Percentiles rank a stretch among this genome's conserved stretches.
Evolutionary conservation across 2,329 filamentous ascomycete species (phyloP).

Genomic region (Pseudogymnoascus sp.): DNA sequence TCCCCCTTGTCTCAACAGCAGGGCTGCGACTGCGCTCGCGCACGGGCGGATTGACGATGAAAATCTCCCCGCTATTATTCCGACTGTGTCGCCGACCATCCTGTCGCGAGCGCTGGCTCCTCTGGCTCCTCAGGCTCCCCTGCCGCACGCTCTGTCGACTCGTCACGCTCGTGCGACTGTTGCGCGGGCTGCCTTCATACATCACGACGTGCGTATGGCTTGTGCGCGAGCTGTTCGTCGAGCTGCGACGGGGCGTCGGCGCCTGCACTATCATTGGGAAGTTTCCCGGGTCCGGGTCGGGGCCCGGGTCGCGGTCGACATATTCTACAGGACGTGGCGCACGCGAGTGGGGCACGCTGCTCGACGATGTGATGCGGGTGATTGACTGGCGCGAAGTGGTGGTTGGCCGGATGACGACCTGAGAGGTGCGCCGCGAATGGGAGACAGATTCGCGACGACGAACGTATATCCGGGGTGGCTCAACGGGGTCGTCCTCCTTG

Average conservation of each 20-base stretch:
- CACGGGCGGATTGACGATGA: slow-evolving; percentile 3
- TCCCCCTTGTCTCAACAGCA: neutral
- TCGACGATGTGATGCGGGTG: neutral
- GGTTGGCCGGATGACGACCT: neutral
- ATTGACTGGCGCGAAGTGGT: neutral
- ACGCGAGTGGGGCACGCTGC: neutral
- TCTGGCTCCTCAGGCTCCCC: neutral
- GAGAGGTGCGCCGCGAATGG: neutral
- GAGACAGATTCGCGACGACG: slow-evolving; percentile 5
- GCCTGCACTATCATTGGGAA: slow-evolving; percentile 6
- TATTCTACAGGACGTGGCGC: neutral
- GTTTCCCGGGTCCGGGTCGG: neutral
- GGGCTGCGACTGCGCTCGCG: neutral
- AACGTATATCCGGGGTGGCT: neutral
- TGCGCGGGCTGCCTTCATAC: neutral
- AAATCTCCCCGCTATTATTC: neutral
- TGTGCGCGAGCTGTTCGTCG: neutral
- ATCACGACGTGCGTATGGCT: slow-evolving; percentile 3
- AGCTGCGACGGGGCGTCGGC: slow-evolving; percentile 4
- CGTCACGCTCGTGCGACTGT: slow-evolving; percentile 5
- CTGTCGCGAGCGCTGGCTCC: slow-evolving; percentile 4
- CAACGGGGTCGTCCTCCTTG: neutral
- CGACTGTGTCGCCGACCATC: neutral
- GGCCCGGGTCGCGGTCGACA: neutral
- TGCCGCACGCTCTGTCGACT: neutral